phyloP scores from a whole-genome alignment of 768 basidiomycete genomes.

The Antrodiella citrinella region DNA sequence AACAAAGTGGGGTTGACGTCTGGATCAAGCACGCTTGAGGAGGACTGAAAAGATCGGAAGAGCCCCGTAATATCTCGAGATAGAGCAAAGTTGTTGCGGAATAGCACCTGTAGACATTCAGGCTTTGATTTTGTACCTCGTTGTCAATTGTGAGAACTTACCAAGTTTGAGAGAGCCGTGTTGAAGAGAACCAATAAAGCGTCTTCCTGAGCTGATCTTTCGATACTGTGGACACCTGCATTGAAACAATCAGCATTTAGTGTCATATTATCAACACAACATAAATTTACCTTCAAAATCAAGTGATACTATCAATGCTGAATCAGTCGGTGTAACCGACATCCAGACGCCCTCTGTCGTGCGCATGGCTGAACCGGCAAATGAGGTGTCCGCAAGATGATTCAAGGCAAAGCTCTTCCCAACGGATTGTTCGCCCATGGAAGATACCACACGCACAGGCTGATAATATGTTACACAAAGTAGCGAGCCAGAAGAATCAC shows the following conservation, averaged over 20 bases:
- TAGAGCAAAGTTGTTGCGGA: slow-evolving; percentile 59
- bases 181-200: slow-evolving; percentile 57
- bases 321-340: slow-evolving; percentile 54
- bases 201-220: slow-evolving; percentile 56
- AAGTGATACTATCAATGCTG: slow-evolving; percentile 45
- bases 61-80: slow-evolving; percentile 52
- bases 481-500: background rate
- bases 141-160: slow-evolving; percentile 15
- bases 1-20: slow-evolving; percentile 50
- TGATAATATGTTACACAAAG: slow-evolving; percentile 16
- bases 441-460: slow-evolving; percentile 59
- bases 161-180: slow-evolving; percentile 57
- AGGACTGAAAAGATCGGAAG: slow-evolving; percentile 55
- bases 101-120: slow-evolving; percentile 38
- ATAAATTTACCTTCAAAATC: slow-evolving; percentile 49
- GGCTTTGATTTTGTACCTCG: background rate
- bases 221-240: slow-evolving; percentile 53
- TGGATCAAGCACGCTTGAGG: slow-evolving; percentile 51
- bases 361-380: slow-evolving; percentile 59
- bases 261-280: background rate
- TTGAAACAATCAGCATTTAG: background rate
- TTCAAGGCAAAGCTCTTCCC: slow-evolving; percentile 55
- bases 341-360: slow-evolving; percentile 63
- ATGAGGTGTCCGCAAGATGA: slow-evolving; percentile 56
- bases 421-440: slow-evolving; percentile 62